Evolutionary conservation across 495 filamentous ascomycete species (phyloP).

Genomic region (Xylaria sp.): DNA sequence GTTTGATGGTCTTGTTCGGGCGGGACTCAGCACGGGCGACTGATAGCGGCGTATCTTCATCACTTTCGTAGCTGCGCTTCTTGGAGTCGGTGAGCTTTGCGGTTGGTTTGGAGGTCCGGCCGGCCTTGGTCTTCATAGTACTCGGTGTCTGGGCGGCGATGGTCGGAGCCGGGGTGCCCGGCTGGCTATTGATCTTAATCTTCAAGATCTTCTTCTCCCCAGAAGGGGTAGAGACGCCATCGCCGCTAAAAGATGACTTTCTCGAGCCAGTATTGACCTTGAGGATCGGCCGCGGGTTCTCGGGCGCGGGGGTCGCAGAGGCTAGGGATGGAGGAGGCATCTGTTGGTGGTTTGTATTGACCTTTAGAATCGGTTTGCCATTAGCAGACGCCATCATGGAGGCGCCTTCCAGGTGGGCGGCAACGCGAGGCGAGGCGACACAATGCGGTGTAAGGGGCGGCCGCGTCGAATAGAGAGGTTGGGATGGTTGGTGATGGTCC

Average conservation of each 20-base stretch:
- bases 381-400: slow-evolving; percentile 34
- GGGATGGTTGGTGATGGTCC: background rate
- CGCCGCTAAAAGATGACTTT: slow-evolving; percentile 33
- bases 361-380: slow-evolving; percentile 37
- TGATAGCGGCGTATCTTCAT: slow-evolving; percentile 47
- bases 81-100: slow-evolving; percentile 51
- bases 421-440: background rate
- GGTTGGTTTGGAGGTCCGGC: slow-evolving; percentile 54
- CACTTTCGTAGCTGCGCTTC: slow-evolving; percentile 54
- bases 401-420: background rate
- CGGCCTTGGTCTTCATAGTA: slow-evolving; percentile 55
- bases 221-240: slow-evolving; percentile 49
- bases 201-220: slow-evolving; percentile 59
- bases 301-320: slow-evolving; percentile 24
- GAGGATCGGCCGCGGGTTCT: slow-evolving; percentile 40
- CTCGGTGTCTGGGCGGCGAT: slow-evolving; percentile 32
- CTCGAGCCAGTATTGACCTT: slow-evolving; percentile 46
- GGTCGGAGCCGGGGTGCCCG: slow-evolving; percentile 50
- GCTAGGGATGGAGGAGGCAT: slow-evolving; percentile 37
- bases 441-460: background rate
- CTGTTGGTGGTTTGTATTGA: slow-evolving; percentile 35
- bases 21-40: slow-evolving; percentile 34
- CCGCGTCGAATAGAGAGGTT: background rate
- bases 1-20: slow-evolving; percentile 50
- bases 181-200: slow-evolving; percentile 57